Evolutionary conservation across 1,284 basidiomycete species (phyloP).

Genomic region (Irpex sp.): DNA sequence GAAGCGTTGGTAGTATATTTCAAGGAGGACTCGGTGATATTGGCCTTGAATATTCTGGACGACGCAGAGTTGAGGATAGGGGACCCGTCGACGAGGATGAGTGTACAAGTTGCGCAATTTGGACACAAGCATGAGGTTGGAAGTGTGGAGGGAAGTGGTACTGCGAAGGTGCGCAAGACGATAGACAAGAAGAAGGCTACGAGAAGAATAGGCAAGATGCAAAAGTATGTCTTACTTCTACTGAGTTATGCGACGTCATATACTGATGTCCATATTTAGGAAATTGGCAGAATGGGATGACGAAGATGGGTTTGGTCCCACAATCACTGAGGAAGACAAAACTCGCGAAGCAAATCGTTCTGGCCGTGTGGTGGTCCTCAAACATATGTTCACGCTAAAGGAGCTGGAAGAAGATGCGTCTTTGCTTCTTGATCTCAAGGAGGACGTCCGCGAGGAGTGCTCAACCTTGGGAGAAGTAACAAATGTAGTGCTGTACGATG

Average conservation of each 20-base stretch:
- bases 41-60: slow-evolving; percentile 87
- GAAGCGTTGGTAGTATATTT: slow-evolving; percentile 97
- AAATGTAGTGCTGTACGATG: slow-evolving; percentile 95
- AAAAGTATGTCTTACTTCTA: slow-evolving; percentile 58
- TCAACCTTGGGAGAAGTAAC: slow-evolving; percentile 91
- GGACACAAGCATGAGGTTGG: slow-evolving; percentile 49
- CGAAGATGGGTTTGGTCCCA: slow-evolving; percentile 78
- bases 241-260: background rate
- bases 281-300: slow-evolving; percentile 87
- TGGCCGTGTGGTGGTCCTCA: slow-evolving; percentile 84
- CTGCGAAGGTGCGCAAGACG: slow-evolving; percentile 63
- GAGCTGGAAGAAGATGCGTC: slow-evolving; percentile 88
- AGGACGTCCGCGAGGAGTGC: slow-evolving; percentile 95
- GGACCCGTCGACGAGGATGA: slow-evolving; percentile 72
- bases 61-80: slow-evolving; percentile 92
- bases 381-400: slow-evolving; percentile 90
- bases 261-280: slow-evolving; percentile 34
- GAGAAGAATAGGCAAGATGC: slow-evolving; percentile 83
- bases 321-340: slow-evolving; percentile 51
- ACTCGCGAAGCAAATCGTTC: slow-evolving; percentile 47
- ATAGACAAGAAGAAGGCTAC: slow-evolving; percentile 81
- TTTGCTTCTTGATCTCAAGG: slow-evolving; percentile 83
- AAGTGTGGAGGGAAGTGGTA: slow-evolving; percentile 27
- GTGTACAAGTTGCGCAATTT: slow-evolving; percentile 85
- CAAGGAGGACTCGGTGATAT: slow-evolving; percentile 90